Evolutionary conservation across 139 green algal genomes (phyloP), one percentile per base, ranked within the genome.

Genomic region (Mesotaenium endlicherianum): DNA sequence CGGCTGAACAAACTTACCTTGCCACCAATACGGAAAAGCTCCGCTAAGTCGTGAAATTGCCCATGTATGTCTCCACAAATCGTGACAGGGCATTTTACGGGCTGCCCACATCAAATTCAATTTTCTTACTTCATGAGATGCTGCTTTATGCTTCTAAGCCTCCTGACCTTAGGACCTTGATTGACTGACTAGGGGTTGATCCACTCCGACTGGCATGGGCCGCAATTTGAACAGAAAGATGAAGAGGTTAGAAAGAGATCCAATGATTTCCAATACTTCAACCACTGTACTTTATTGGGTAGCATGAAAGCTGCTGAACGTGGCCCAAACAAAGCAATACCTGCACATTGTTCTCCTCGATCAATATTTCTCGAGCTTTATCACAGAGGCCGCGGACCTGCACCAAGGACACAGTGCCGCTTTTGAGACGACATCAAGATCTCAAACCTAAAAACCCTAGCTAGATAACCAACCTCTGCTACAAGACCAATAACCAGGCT

Each of bases 11-110:
- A 5, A 8, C 80, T 2, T 39, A 89, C 85, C 77, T 96, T 93
- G 58, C 96, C 96, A 14, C 94, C 95, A 31, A 99, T 98, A 26
- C 92, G 89, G 83, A 99, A 99, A 36, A 99, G 92, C 89, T 99
- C 96, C 72, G 98, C 74, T 64, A 99, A 84, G 87, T 99, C 96
- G 58, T 97, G 93, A 85, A 98, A 99, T 91, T 99, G 96, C 16
- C 96, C 96, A 75, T 99, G 96, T 42, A 99, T 97, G 86, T 99
- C 96, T 4, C 88, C 88, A 42, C 87, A 89, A 0, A 99, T 94
- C 49, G 96, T 99, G 39, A 99, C 96, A 1, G 96, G 96, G 40
- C 92, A 95, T 20, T 91, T 91, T 2, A 99, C 96, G 16, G 94
- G 92, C 93, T 98, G 94, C 50, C 40, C 3, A 47, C 5, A 4